These are phyloP conservation scores for Suillus subluteus DNA, from an alignment of 768 basidiomycete genomes.

Conservation along the genomic window DNA sequence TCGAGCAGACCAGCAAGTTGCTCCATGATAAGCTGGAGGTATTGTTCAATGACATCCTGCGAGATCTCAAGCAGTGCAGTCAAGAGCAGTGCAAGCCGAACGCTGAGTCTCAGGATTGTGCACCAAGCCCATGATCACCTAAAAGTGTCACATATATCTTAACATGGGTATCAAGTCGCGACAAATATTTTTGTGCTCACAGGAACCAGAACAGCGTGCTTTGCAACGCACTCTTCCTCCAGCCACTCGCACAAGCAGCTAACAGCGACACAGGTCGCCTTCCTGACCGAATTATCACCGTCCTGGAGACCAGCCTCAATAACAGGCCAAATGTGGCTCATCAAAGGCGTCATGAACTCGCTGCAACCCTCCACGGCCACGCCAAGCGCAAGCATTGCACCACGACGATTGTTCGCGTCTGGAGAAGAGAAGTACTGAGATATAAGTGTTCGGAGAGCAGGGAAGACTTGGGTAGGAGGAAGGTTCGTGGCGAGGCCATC, in stretches of 20 bases:
- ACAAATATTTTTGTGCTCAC: constrained; percentile 44
- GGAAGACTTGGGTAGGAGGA: constrained; percentile 96
- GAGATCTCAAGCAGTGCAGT: constrained; percentile 95
- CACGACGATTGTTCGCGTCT: constrained; percentile 81
- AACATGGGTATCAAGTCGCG: not conserved
- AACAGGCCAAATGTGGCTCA: constrained; percentile 91
- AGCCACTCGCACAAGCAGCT: constrained; percentile 98
- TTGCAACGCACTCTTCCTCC: constrained; percentile 86
- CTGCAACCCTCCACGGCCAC: constrained; percentile 97
- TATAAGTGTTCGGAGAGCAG: constrained; percentile 81
- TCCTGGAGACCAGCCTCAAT: constrained; percentile 90
- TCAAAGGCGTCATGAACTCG: constrained; percentile 95
- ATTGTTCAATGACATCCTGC: constrained; percentile 86
- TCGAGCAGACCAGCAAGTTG: constrained; percentile 86
- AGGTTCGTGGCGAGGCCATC: constrained; percentile 91
- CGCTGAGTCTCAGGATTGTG: constrained; percentile 86
- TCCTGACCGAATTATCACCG: constrained; percentile 81
- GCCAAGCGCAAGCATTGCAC: constrained; percentile 93
- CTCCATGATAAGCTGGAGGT: constrained; percentile 94
- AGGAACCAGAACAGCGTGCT: constrained; percentile 85
- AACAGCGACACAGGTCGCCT: constrained; percentile 94
- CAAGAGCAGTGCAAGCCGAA: constrained; percentile 95
- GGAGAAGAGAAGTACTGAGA: constrained; percentile 82
- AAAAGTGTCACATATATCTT: constrained; percentile 5
- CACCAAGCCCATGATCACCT: constrained; percentile 92